Evolutionary conservation across 139 green algal genomes (phyloP), one percentile per base, ranked within the genome.

Genomic region (Spirogloea muscicola): DNA sequence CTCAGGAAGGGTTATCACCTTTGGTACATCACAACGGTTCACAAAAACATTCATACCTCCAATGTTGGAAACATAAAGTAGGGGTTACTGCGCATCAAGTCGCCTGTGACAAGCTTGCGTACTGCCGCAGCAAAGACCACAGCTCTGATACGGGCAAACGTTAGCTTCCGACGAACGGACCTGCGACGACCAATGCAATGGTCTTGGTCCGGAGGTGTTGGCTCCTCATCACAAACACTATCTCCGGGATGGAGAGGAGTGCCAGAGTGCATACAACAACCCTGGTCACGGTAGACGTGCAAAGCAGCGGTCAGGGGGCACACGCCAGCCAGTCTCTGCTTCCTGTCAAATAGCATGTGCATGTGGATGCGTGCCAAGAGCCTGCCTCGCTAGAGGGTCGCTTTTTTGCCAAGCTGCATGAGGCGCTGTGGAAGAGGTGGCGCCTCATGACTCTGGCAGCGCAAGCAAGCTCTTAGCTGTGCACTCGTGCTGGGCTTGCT

Each of bases 111-210:
- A 13, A 65, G 13, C 16, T 41, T 65, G 13, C 13, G 18, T 18
- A 41, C 57, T 36, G 57, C 13, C 18, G 13, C n/a, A 36, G 29
- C 18, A 65, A 18, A 13, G 18, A 18, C 29, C 27, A 13, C 13
- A 65, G 13, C 18, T 13, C 16, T 55, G 57, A 41, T 18, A 13
- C 16, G 18, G 29, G 13, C 18, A 65, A 65, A 13, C 13, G 18
- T 21, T 16, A 55, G 29, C 29, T 65, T 21, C 13, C 16, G 13
- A 64, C 25, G 6, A 46, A 7, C 37, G 34, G 4, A 72, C 63
- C 37, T 42, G 63, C 63, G 31, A 63, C 10, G 38, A 72, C 60
- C 63, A 38, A 72, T 5, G 63, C 63, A 21, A 72, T 72, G 33
- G 63, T 40, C 27, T 52, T 7, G 63, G 39, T 72, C 3, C 39